A percentile compares a stretch with the other conserved stretches of the same genome.
Evolutionary conservation across 192 early-diverging fungal genomes (phyloP).

Genomic region (Coemansia sp.): DNA sequence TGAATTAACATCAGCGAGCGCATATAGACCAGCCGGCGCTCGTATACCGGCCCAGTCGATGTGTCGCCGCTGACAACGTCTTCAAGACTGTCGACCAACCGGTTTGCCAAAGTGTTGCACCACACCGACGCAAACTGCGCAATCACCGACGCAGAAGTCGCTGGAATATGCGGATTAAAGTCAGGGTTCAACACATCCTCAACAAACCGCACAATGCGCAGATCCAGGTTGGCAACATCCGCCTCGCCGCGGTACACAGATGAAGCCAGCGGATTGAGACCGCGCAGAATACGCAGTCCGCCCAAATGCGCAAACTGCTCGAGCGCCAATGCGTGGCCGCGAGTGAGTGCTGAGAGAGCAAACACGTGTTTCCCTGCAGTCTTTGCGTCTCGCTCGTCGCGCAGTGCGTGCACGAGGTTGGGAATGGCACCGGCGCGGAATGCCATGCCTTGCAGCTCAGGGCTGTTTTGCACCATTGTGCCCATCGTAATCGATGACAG

Average conservation of each 20-base stretch:
- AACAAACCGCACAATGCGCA: constrained; percentile 32
- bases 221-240: constrained; percentile 24
- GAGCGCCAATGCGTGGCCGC: constrained; percentile 37
- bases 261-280: constrained; percentile 10
- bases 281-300: constrained; percentile 23
- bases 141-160: not conserved
- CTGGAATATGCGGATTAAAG: constrained; percentile 16
- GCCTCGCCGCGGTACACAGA: constrained; percentile 5
- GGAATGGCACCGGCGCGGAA: constrained; percentile 18
- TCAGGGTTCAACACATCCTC: constrained; percentile 49
- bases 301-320: constrained; percentile 33
- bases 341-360: constrained; percentile 44
- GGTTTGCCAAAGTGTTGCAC: constrained; percentile 26
- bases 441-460: constrained; percentile 19
- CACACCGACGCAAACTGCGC: constrained; percentile 25
- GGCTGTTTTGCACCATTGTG: constrained; percentile 58
- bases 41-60: not conserved
- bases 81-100: constrained; percentile 16
- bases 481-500: constrained; percentile 56
- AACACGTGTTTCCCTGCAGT: constrained; percentile 37
- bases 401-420: constrained; percentile 16
- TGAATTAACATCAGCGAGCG: constrained; percentile 25
- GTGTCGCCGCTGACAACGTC: constrained; percentile 4
- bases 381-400: constrained; percentile 13
- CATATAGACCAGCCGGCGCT: constrained; percentile 22